A percentile compares a stretch with the other conserved stretches of the same genome.
phyloP scores from a whole-genome alignment of 805 yeast species.

The Nakazawaea sp. region DNA sequence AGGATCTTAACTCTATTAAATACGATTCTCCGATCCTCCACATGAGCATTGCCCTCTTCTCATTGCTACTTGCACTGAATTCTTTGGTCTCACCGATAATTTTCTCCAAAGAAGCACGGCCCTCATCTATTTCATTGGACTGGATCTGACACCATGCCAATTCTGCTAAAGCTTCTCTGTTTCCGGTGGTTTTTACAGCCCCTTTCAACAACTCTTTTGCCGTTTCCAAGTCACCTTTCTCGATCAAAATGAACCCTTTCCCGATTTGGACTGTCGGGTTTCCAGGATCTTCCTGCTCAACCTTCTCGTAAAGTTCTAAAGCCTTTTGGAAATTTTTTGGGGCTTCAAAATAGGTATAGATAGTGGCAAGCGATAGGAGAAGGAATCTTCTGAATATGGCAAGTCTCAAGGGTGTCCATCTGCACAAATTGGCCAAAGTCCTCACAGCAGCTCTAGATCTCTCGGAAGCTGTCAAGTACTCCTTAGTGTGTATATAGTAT shows the following conservation, averaged over 20 bases:
- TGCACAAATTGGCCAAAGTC: constrained; percentile 39
- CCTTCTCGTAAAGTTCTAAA: constrained; percentile 56
- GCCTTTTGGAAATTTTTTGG: constrained; percentile 85
- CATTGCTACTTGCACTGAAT: constrained; percentile 43
- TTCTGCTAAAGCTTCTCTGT: constrained; percentile 55
- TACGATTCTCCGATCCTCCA: constrained; percentile 75
- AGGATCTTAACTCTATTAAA: constrained; percentile 25
- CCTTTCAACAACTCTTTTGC: constrained; percentile 48
- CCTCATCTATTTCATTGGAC: constrained; percentile 40
- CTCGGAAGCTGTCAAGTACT: constrained; percentile 56
- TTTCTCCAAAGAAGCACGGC: constrained; percentile 40
- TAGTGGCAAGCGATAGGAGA: constrained; percentile 60
- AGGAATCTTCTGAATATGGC: constrained; percentile 50
- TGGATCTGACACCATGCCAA: constrained; percentile 73
- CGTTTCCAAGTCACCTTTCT: constrained; percentile 46
- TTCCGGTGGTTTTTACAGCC: constrained; percentile 43
- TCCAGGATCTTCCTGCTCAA: constrained; percentile 34
- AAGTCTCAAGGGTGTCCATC: constrained; percentile 40
- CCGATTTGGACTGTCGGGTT: constrained; percentile 70
- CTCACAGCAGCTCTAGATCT: constrained; percentile 55
- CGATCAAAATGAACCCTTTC: constrained; percentile 70
- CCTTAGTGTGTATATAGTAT: constrained; percentile 52
- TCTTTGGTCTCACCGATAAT: constrained; percentile 42
- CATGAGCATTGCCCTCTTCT: constrained; percentile 48
- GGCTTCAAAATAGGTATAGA: constrained; percentile 80